Percentiles rank a stretch among this genome's conserved stretches.
Evolutionary conservation across 208 protist species (phyloP).

Genomic region (Acanthamoeba sp.): DNA sequence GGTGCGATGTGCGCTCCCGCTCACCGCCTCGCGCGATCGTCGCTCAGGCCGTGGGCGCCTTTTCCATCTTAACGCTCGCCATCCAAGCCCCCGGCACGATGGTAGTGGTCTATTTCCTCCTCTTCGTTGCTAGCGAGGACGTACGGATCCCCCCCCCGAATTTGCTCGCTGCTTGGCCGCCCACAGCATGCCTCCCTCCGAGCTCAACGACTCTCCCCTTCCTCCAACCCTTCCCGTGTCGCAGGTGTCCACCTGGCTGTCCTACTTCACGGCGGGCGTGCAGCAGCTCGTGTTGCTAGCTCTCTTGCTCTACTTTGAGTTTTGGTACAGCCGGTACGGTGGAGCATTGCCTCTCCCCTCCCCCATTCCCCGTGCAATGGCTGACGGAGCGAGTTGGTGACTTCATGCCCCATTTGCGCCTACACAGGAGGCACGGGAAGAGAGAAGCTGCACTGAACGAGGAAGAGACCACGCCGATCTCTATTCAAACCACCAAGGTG

Average conservation of each 20-base stretch:
- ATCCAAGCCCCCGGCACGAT: conserved; percentile 30
- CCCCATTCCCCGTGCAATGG: too few relatives aligned
- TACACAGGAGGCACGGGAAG: not conserved
- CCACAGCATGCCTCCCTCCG: not conserved
- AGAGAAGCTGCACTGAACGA: not conserved
- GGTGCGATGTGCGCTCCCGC: too few relatives aligned
- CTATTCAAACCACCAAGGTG: not conserved
- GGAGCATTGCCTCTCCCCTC: not conserved
- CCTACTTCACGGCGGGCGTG: conserved; percentile 5
- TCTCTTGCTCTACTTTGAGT: not conserved
- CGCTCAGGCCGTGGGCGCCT: not conserved
- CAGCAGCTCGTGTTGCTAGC: conserved; percentile 1
- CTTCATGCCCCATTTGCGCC: too few relatives aligned
- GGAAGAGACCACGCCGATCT: not conserved
- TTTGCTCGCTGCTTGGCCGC: not conserved
- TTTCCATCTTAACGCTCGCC: conserved; percentile 11
- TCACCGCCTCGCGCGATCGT: too few relatives aligned
- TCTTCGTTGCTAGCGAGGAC: conserved; percentile 6
- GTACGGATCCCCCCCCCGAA: not conserved
- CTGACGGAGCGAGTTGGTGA: too few relatives aligned
- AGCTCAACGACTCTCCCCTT: not conserved
- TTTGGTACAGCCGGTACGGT: conserved; percentile 42
- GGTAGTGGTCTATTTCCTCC: not conserved
- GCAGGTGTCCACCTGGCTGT: conserved; percentile 12
- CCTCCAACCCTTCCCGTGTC: not conserved